Base-by-base conservation (phyloP, 768 basidiomycete species). In the Calocybe gangraenosa region DNA sequence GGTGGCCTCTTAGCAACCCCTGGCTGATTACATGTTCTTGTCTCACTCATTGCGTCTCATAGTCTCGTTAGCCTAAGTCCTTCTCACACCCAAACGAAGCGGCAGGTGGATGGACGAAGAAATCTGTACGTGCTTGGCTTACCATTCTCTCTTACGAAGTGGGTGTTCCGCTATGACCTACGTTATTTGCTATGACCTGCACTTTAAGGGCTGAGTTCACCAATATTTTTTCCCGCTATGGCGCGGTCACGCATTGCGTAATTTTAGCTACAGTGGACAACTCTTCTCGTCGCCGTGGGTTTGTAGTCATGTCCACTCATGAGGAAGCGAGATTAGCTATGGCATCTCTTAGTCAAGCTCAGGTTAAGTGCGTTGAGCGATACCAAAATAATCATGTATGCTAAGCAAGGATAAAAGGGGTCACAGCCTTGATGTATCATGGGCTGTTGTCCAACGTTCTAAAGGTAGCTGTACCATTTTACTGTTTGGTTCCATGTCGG, bases 391-490 rank as follows among this genome's bases (percentile, higher is more conserved):
- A 33, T n/a, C 17, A 15, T 11, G 7, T 8, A 11, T 3, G 11
- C 37, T 47, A 36, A 51, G 28, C 37, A 40, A 10, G 6, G 33
- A 31, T 25, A 10, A 39, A 28, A 89, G 84, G 57, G 85, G 87
- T 6, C 82, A 89, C 56, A 71, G 74, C 15, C 77, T 91, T 37
- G 87, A 91, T 58, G 77, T 91, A 41, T 89, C 87, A 5, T 91
- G 87, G 87, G 88, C 87, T 14, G 87, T 91, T 18, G 87, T 91
- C 30, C 87, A 91, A 53, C 85, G 87, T 36, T 91, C 87, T 50
- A 81, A 84, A 73, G 87, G 87, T 85, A 25, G n/a, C n/a, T n/a
- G n/a, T n/a, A n/a, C n/a, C 15, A 46, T 51, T 30, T 32, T 1
- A 3, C 8, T 28, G 37, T 2, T 37, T 10, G 4, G 9, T 31